Evolutionary conservation across 306 rosid genomes (phyloP).

Genomic region (Prunus fruticosa): DNA sequence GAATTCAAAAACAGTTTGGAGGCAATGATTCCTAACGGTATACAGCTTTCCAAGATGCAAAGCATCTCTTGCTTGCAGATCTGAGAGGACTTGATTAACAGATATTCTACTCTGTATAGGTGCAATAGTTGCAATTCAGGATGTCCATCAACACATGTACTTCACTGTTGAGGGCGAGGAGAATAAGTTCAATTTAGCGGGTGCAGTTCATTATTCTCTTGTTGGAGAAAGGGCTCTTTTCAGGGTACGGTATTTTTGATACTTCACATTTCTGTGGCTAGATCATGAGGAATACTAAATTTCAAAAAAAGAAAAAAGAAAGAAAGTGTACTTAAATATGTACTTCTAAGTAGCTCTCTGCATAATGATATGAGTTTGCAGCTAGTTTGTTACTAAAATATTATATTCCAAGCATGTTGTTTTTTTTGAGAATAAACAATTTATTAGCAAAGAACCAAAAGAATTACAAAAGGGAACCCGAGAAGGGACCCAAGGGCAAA

Average conservation of each 20-base stretch:
- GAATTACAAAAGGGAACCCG: too few relatives aligned
- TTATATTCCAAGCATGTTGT: background rate
- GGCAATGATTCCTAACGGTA: slow-evolving; percentile 79
- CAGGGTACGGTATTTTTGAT: slow-evolving; percentile 53
- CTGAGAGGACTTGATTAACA: slow-evolving; percentile 32
- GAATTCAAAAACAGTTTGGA: slow-evolving; percentile 46
- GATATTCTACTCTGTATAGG: slow-evolving; percentile 51
- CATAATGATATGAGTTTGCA: background rate
- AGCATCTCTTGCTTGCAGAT: slow-evolving; percentile 21
- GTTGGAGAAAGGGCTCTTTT: slow-evolving; percentile 90
- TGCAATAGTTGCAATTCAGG: slow-evolving; percentile 88
- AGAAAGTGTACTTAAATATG: background rate
- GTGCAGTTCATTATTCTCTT: slow-evolving; percentile 82
- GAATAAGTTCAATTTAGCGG: slow-evolving; percentile 51
- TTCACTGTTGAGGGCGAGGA: slow-evolving; percentile 72
- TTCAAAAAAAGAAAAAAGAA: background rate
- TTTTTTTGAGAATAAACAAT: too few relatives aligned
- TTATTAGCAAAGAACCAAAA: too few relatives aligned
- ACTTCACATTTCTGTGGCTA: slow-evolving; percentile 7
- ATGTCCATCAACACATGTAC: slow-evolving; percentile 82
- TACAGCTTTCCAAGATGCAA: slow-evolving; percentile 1
- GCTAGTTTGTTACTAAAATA: background rate
- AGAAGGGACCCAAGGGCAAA: too few relatives aligned
- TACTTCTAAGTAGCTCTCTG: background rate
- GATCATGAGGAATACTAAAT: background rate